phyloP scores from a whole-genome alignment of 1,284 basidiomycete species.

The Papiliotrema fonsecae region DNA sequence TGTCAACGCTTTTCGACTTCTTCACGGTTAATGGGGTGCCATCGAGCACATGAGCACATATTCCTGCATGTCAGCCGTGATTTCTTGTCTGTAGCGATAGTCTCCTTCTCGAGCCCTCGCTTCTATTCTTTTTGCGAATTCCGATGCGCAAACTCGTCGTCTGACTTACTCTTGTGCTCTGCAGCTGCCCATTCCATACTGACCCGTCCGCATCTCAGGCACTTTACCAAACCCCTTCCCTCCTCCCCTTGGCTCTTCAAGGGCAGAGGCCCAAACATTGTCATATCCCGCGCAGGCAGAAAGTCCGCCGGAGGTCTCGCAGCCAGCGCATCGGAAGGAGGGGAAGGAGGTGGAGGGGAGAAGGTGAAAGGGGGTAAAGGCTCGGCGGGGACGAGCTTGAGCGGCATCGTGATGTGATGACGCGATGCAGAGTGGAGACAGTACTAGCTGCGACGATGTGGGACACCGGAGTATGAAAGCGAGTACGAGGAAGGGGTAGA shows the following conservation, averaged over 20 bases:
- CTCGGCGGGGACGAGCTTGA: conserved; percentile 24
- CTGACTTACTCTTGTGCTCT: conserved; percentile 65
- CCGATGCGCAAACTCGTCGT: not conserved
- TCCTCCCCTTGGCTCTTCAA: conserved; percentile 43
- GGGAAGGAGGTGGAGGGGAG: conserved; percentile 18
- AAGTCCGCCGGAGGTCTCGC: conserved; percentile 66
- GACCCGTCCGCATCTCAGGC: conserved; percentile 70
- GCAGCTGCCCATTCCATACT: conserved; percentile 66
- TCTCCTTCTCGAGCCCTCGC: not conserved
- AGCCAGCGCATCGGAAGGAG: conserved; percentile 1
- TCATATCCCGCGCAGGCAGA: conserved; percentile 79
- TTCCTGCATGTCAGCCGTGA: conserved; percentile 48
- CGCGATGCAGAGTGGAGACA: not conserved
- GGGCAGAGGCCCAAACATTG: conserved; percentile 72
- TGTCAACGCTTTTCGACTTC: conserved; percentile 62
- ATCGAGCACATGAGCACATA: conserved; percentile 57
- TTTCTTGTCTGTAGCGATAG: not conserved
- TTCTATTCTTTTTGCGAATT: not conserved
- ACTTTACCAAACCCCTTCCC: conserved; percentile 68
- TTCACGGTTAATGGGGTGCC: conserved; percentile 47
- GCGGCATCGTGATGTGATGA: conserved; percentile 20
- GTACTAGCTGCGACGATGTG: not conserved
- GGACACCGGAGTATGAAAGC: not conserved
- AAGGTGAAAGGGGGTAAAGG: conserved; percentile 36
- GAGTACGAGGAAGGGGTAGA: not conserved